phyloP scores from a whole-genome alignment of 2,329 filamentous ascomycete species.

The Fusarium nelsonii region DNA sequence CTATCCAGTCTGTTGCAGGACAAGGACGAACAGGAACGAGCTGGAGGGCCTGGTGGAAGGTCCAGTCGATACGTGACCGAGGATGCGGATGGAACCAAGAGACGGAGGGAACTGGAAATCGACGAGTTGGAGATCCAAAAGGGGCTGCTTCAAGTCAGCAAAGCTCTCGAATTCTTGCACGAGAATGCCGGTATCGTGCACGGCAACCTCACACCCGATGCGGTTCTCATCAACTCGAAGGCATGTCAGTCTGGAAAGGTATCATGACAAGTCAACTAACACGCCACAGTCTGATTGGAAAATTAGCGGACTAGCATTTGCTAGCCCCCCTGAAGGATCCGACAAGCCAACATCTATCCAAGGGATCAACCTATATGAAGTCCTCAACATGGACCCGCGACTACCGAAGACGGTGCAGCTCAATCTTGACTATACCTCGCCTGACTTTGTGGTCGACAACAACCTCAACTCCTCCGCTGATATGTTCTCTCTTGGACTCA shows the following conservation, averaged over 20 bases:
- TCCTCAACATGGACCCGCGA: constrained; percentile 85
- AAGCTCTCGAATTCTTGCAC: constrained; percentile 94
- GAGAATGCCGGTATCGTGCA: constrained; percentile 95
- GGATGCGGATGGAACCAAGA: constrained; percentile 78
- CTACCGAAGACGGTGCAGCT: constrained; percentile 87
- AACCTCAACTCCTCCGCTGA: constrained; percentile 87
- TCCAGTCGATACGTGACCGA: constrained; percentile 85
- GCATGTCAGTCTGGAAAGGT: constrained; percentile 55
- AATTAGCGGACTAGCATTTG: constrained; percentile 92
- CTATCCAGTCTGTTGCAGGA: constrained; percentile 84
- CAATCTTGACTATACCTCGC: constrained; percentile 92
- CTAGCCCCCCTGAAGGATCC: constrained; percentile 81
- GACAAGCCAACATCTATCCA: constrained; percentile 80
- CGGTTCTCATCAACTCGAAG: constrained; percentile 94
- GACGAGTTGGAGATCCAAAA: constrained; percentile 99
- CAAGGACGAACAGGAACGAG: constrained; percentile 87
- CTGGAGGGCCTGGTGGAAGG: constrained; percentile 75
- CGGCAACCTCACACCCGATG: constrained; percentile 93
- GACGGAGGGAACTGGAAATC: constrained; percentile 87
- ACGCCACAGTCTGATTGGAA: constrained; percentile 89
- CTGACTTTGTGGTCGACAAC: constrained; percentile 93
- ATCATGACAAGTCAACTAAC: constrained; percentile 47
- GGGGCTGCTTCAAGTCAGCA: constrained; percentile 90
- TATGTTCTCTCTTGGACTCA: constrained; percentile 91
- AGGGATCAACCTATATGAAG: constrained; percentile 85